A percentile compares a stretch with the other conserved stretches of the same genome.
phyloP scores from a whole-genome alignment of 345 rosid genomes.

The Excoecaria agallocha region DNA sequence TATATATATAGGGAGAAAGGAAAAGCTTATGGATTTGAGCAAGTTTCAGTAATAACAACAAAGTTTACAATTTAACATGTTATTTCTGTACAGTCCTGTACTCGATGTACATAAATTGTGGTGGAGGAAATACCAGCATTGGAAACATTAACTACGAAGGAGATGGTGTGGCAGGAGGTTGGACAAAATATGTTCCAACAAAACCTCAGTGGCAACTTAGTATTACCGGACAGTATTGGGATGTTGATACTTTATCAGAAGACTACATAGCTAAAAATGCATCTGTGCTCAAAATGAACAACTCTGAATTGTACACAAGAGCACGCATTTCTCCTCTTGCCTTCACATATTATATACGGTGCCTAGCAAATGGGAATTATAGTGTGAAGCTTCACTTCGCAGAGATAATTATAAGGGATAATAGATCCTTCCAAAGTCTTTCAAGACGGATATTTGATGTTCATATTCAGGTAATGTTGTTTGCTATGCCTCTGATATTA shows the following conservation, averaged over 20 bases:
- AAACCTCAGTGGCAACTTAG: background rate
- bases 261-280: background rate
- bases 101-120: conserved; percentile 15
- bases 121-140: background rate
- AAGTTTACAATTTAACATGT: background rate
- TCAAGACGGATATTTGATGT: background rate
- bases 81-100: background rate
- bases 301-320: background rate
- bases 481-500: background rate
- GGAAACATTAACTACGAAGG: conserved; percentile 5
- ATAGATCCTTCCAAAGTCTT: background rate
- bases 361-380: background rate
- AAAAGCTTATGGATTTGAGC: conserved; percentile 3
- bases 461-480: background rate
- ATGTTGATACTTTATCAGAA: background rate
- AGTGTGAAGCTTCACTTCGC: background rate
- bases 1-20: too few relatives aligned
- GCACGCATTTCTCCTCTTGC: conserved; percentile 13
- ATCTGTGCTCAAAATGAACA: background rate
- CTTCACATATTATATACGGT: conserved; percentile 8
- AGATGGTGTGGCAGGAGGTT: conserved; percentile 1
- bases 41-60: background rate
- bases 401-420: background rate
- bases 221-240: conserved; percentile 9
- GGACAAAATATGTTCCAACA: conserved; percentile 1